Base-by-base conservation (phyloP, 176 grass and related monocot species). In the Aegilops longissima region DNA sequence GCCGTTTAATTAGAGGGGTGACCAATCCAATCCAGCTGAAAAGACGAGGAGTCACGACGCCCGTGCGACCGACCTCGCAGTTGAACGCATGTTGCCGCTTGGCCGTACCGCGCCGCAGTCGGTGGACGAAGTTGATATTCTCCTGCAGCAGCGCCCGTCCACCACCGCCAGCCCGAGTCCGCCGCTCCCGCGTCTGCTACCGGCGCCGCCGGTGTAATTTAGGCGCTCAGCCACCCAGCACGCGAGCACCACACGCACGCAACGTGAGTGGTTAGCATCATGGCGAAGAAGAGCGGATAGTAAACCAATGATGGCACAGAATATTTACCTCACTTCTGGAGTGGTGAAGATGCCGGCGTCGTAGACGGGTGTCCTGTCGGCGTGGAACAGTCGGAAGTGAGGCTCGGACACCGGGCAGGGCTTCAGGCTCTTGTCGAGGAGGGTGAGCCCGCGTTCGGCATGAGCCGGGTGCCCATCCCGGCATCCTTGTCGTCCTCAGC, bases 401-500 rank as follows among this genome's bases (percentile, higher is more conserved):
- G 85, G 84, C 83, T 93, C 66, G 17, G 95, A 92, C 21, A 80
- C 35, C 0, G 91, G 93, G 1, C 93, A 93, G 7, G 93, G 87
- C 86, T 89, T 95, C 23, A 93, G 89, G 89, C 93, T 61, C 86
- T 95, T 89, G 59, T 95, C 86, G 75, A 98, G 93, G 78, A 98
- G 88, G 45, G 87, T 79, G 83, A 92, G 93, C 39, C 38, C 38
- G 38, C 9, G 83, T 93, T 89, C 9, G 91, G 91, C 93, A 93
- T 92, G 61, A 98, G 93, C 66, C 91, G 95, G 25, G 93, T 78
- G 45, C 79, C 83, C 1, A 86, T 91, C 72, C 89, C 91, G 2
- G 78, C 29, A 83, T 95, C 91, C 87, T 87, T 79, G 42, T 78
- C 80, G 54, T 87, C 91, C 17, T 89, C 95, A 5, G 77, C 87